Base-by-base conservation (phyloP, 1,139 yeast species). In the Candida albicans region DNA sequence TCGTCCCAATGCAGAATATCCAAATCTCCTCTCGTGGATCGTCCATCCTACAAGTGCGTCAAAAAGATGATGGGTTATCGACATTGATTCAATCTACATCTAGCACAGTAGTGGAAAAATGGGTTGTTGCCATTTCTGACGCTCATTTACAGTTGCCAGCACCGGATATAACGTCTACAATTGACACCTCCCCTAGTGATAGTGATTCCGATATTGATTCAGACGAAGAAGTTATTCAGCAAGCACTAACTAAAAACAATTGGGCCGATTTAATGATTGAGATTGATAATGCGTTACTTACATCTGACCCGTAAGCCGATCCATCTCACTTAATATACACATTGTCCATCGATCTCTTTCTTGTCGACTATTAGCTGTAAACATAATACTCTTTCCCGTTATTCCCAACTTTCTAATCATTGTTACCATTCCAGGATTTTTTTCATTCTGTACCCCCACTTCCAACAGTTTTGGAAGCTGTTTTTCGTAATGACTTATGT, bases 341-440 rank as follows among this genome's bases (percentile, higher is more conserved):
- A 79, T 65, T 1, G 87, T 91, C 98, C 98, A 91, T 28, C 78
- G 51, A 58, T 91, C 96, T 43, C 93, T 71, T 52, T 89, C 96
- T 51, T 85, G 87, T 36, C 95, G 67, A 1, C 96, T 86, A 35
- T 95, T 64, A 1, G 96, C 84, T 78, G 88, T 75, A 56, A 91
- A 89, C 4, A 85, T 84, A 65, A 86, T 70, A 39, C 82, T 77
- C 42, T 71, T 74, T 0, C 95, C 96, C 0, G 82, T 77, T 1
- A 81, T 75, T 0, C 95, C 95, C 40, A 87, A 64, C 44, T 81
- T 73, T 30, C 75, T 70, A 4, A 74, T 73, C 59, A 75, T 61
- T 36, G 60, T 68, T 3, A 77, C 41, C 47, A 68, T 45, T 5
- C 75, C 73, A 3, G 81, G 81, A 47, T 78, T 71, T 43, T 59